phyloP scores from a whole-genome alignment of 192 early-diverging fungal species.

The Coemansia sp. region DNA sequence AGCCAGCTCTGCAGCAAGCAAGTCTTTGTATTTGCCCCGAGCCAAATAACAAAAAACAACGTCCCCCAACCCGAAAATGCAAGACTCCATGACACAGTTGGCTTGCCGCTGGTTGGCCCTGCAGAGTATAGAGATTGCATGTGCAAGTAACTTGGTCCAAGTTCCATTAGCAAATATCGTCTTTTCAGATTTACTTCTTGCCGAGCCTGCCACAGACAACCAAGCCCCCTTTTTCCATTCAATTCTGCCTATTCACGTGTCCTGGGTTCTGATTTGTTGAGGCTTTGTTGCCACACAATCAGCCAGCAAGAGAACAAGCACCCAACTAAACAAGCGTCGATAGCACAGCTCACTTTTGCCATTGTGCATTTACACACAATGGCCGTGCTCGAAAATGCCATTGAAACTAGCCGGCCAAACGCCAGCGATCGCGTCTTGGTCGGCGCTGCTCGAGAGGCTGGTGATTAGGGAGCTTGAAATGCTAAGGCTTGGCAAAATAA shows the following conservation, averaged over 20 bases:
- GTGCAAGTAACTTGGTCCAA: background rate
- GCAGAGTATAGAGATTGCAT: too few species aligned
- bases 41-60: background rate
- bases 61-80: background rate
- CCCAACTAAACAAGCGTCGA: background rate
- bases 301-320: background rate
- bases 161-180: too few species aligned
- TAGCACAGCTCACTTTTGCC: constrained; percentile 3
- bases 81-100: background rate
- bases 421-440: background rate
- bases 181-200: background rate
- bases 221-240: background rate
- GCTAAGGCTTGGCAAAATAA: constrained; percentile 2
- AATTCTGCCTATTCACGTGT: constrained; percentile 2
- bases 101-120: too few species aligned
- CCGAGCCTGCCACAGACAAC: background rate
- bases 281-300: background rate
- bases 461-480: background rate
- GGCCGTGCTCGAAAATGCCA: background rate
- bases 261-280: background rate
- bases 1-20: background rate
- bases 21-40: background rate
- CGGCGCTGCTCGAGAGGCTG: background rate
- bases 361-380: constrained; percentile 19
- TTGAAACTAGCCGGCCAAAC: constrained; percentile 1